These are phyloP conservation scores for Lachancea sp. DNA, from an alignment of 805 yeast species.

Conservation along the genomic window DNA sequence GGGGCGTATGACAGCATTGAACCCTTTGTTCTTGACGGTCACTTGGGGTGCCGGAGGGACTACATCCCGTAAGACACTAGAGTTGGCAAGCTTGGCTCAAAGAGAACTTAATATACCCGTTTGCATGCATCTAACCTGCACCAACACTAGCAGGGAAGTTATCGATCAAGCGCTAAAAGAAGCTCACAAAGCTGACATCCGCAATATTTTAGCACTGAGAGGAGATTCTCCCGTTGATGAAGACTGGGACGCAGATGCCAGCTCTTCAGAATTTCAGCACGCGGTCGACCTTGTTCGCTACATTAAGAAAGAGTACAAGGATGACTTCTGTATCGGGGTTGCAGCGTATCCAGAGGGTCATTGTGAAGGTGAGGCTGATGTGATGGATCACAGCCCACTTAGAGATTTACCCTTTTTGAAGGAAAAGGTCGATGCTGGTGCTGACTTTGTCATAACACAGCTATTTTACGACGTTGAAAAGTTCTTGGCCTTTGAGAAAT, in stretches of 20 bases:
- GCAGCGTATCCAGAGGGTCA: slow-evolving; percentile 99
- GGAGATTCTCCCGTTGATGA: slow-evolving; percentile 89
- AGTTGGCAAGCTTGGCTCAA: slow-evolving; percentile 72
- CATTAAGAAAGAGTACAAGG: slow-evolving; percentile 63
- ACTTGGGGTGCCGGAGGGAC: slow-evolving; percentile 99
- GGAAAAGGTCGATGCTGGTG: slow-evolving; percentile 89
- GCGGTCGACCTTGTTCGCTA: slow-evolving; percentile 86
- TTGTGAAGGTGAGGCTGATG: slow-evolving; percentile 70
- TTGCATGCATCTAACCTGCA: slow-evolving; percentile 91
- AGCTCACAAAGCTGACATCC: slow-evolving; percentile 73
- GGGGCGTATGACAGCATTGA: slow-evolving; percentile 79
- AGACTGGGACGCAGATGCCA: slow-evolving; percentile 26
- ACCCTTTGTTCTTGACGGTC: slow-evolving; percentile 84
- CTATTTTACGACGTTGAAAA: slow-evolving; percentile 81
- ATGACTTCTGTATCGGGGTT: slow-evolving; percentile 88
- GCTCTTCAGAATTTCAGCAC: slow-evolving; percentile 54
- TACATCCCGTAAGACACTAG: slow-evolving; percentile 79
- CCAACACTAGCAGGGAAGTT: slow-evolving; percentile 72
- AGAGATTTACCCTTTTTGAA: slow-evolving; percentile 73
- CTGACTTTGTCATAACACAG: slow-evolving; percentile 89
- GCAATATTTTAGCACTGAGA: slow-evolving; percentile 84
- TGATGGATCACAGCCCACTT: slow-evolving; percentile 52
- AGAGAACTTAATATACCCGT: slow-evolving; percentile 76
- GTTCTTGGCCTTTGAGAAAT: slow-evolving; percentile 57
- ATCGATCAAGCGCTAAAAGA: slow-evolving; percentile 71